A percentile compares a stretch with the other conserved stretches of the same genome.
These are phyloP conservation scores for Cercophora samala DNA, from an alignment of 495 filamentous ascomycete genomes.

Conservation along the genomic window DNA sequence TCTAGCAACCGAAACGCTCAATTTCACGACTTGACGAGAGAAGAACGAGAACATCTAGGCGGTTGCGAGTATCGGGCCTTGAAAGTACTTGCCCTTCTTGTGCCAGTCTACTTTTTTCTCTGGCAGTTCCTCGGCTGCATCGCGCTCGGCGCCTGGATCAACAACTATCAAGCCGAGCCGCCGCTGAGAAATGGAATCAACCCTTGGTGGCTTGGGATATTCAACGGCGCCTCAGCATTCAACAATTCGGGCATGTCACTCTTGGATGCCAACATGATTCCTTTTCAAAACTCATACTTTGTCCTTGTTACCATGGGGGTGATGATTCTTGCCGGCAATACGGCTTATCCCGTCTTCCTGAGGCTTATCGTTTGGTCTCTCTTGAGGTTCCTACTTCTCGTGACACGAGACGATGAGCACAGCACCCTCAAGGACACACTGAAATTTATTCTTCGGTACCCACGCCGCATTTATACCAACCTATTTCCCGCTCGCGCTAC, in stretches of 20 bases:
- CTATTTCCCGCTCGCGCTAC: conserved; percentile 74
- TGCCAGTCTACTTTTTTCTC: conserved; percentile 68
- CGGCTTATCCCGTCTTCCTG: conserved; percentile 71
- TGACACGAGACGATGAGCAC: conserved; percentile 30
- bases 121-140: conserved; percentile 71
- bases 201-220: conserved; percentile 66
- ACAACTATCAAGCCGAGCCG: conserved; percentile 54
- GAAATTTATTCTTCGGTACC: conserved; percentile 76
- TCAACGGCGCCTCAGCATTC: conserved; percentile 73
- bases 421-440: conserved; percentile 59
- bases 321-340: conserved; percentile 83
- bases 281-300: conserved; percentile 63
- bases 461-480: conserved; percentile 76
- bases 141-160: conserved; percentile 69
- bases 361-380: conserved; percentile 71
- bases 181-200: conserved; percentile 62
- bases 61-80: conserved; percentile 80
- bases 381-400: conserved; percentile 31
- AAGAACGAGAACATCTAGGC: conserved; percentile 69
- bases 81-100: conserved; percentile 64
- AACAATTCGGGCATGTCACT: conserved; percentile 87
- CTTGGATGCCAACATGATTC: conserved; percentile 76
- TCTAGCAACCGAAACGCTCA: conserved; percentile 66
- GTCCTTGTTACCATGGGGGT: conserved; percentile 71
- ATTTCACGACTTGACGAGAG: conserved; percentile 63